These are phyloP conservation scores for Cymodocea nodosa DNA, from an alignment of 116 monocot species.

Conservation along the genomic window DNA sequence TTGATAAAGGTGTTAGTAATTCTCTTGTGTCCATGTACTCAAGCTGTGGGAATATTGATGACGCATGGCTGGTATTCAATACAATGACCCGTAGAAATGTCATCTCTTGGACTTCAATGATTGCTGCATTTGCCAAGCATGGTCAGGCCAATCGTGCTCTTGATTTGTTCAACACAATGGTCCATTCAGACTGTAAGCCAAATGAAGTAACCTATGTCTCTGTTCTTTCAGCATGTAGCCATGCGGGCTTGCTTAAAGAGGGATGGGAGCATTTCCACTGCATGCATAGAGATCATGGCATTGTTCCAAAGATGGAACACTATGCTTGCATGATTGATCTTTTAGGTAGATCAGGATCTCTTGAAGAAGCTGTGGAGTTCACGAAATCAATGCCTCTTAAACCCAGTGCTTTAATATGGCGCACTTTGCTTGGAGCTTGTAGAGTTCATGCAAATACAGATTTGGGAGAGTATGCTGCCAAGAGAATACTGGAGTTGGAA, in stretches of 20 bases:
- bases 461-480: conserved; percentile 41
- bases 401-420: conserved; percentile 57
- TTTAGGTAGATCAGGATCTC: conserved; percentile 42
- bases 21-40: conserved; percentile 82
- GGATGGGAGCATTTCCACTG: conserved; percentile 49
- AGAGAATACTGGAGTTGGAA: conserved; percentile 40
- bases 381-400: conserved; percentile 43
- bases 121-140: conserved; percentile 58
- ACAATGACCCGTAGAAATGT: conserved; percentile 40
- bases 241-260: conserved; percentile 40
- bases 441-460: conserved; percentile 35
- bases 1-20: conserved; percentile 36
- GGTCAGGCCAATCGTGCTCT: conserved; percentile 45
- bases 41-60: conserved; percentile 56
- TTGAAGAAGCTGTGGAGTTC: conserved; percentile 48
- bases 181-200: conserved; percentile 29
- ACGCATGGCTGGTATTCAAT: conserved; percentile 41
- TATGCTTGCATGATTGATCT: conserved; percentile 83
- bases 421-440: conserved; percentile 63
- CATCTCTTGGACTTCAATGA: conserved; percentile 85
- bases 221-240: conserved; percentile 73
- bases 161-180: conserved; percentile 48
- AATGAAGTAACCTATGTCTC: conserved; percentile 56
- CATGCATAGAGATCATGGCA: conserved; percentile 41
- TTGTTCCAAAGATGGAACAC: conserved; percentile 66